These are phyloP conservation scores for Lanmaoa rubissima DNA, from an alignment of 768 basidiomycete species.

Conservation along the genomic window DNA sequence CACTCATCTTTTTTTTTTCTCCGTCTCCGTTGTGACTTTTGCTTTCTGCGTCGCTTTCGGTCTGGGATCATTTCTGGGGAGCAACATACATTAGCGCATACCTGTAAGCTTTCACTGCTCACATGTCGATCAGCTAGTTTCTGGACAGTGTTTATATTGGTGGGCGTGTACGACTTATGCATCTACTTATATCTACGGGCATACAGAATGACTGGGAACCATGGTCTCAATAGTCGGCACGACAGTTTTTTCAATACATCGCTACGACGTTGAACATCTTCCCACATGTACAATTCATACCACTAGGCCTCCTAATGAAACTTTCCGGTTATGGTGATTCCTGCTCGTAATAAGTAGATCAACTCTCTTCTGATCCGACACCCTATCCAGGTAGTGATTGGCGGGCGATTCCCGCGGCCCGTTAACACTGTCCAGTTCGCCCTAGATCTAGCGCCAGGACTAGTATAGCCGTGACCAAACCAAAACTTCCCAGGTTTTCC, in stretches of 20 bases:
- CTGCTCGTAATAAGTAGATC: neutral
- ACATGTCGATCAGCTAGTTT: neutral
- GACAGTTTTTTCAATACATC: too few relatives aligned
- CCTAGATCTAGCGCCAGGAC: too few relatives aligned
- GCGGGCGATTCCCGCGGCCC: too few relatives aligned
- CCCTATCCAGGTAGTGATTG: neutral
- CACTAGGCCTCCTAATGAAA: neutral
- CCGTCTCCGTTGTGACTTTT: neutral
- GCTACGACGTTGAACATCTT: too few relatives aligned
- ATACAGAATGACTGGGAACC: neutral
- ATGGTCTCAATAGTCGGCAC: neutral
- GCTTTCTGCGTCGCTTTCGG: conserved; percentile 1
- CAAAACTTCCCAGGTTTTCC: too few relatives aligned
- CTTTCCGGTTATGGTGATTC: neutral
- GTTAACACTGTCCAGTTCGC: too few relatives aligned
- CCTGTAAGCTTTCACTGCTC: conserved; percentile 1
- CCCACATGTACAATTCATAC: neutral
- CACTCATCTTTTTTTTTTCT: neutral
- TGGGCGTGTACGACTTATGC: neutral
- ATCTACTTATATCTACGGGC: neutral
- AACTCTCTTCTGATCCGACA: neutral
- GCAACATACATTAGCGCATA: neutral
- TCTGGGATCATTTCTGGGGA: neutral
- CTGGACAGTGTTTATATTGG: neutral
- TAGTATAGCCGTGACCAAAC: too few relatives aligned